Base-by-base conservation (phyloP, 2,329 filamentous ascomycete species). In the Alternaria angustiovoidea region DNA sequence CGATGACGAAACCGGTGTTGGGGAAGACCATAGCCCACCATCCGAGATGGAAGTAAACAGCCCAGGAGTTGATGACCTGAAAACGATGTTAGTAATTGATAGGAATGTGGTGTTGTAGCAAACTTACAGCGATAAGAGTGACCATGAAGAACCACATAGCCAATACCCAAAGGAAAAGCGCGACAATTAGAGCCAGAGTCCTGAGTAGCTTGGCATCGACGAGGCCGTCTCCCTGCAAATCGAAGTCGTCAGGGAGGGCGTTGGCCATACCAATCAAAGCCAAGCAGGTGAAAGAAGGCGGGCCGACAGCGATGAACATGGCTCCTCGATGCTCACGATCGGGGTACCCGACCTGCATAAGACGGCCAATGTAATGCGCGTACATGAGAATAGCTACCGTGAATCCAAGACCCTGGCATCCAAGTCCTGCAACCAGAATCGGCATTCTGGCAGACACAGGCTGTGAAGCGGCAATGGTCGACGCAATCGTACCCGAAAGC, bases 231-330 rank as follows among this genome's bases (percentile, higher is more conserved):
- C 81, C 77, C 26, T 83, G 79, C 53, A 87, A 76, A 46, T 79
- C 78, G 64, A 85, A 85, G 38, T 81, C 79, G 6, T 73, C 66
- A 0, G 68, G 80, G 0, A 88, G 75, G 8, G 83, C 83, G 46
- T 85, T 82, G 0, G 89, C 84, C 84, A 92, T 89, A 48, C 89
- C 89, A 38, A 92, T 86, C 41, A 92, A 81, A 0, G 90, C 89
- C 14, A 92, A 80, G 1, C 87, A 87, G 0, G 90, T 92, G 80
- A 91, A 92, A 1, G 88, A 85, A 0, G 89, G 89, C 1, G 90
- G 89, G 0, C 90, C 90, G n/a, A 92, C 90, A 61, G 88, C 89
- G 81, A 93, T 91, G 80, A 91, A 92, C 73, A 93, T 85, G 0
- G 87, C 89, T 0, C 90, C 88, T 51, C 90, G 82, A 62, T 89